A percentile compares a stretch with the other conserved stretches of the same genome.
Conservation (phyloP, 331 rosid genomes). For the Telfairia occidentalis region DNA sequence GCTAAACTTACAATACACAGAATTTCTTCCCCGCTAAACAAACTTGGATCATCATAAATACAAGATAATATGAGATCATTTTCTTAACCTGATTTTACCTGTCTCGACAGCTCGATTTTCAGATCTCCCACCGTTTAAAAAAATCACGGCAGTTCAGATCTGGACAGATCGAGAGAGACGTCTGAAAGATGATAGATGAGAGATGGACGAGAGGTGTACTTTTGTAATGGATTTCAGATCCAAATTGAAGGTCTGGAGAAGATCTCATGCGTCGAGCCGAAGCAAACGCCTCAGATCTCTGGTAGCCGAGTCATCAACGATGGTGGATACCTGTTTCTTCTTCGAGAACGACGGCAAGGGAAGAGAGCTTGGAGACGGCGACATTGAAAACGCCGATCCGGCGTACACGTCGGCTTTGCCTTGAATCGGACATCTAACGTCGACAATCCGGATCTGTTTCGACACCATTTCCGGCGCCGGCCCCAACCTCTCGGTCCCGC, state of each 20-base stretch:
- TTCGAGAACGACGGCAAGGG: slow-evolving; percentile 75
- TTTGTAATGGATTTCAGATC: neutral
- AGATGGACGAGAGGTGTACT: neutral
- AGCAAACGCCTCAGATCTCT: slow-evolving; percentile 82
- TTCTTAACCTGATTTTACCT: slow-evolving; percentile 9
- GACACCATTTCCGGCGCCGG: slow-evolving; percentile 42
- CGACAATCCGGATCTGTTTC: slow-evolving; percentile 33
- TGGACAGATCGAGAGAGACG: slow-evolving; percentile 10
- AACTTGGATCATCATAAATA: slow-evolving; percentile 3
- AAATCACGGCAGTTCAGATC: slow-evolving; percentile 36
- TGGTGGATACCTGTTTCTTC: slow-evolving; percentile 29
- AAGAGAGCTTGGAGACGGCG: slow-evolving; percentile 84
- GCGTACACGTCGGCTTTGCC: slow-evolving; percentile 48
- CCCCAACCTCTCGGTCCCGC: slow-evolving; percentile 44
- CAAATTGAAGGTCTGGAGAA: neutral
- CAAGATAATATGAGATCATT: neutral
- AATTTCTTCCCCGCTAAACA: neutral
- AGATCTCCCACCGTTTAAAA: slow-evolving; percentile 49
- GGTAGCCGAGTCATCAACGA: slow-evolving; percentile 64
- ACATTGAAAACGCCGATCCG: slow-evolving; percentile 72
- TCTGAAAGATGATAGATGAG: slow-evolving; percentile 3
- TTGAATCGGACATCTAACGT: slow-evolving; percentile 7
- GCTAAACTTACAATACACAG: slow-evolving; percentile 3
- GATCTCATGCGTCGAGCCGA: slow-evolving; percentile 37
- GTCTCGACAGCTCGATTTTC: slow-evolving; percentile 10